Evolutionary conservation across 2,329 filamentous ascomycete genomes (phyloP).

Genomic region (Eurotiales sp.): DNA sequence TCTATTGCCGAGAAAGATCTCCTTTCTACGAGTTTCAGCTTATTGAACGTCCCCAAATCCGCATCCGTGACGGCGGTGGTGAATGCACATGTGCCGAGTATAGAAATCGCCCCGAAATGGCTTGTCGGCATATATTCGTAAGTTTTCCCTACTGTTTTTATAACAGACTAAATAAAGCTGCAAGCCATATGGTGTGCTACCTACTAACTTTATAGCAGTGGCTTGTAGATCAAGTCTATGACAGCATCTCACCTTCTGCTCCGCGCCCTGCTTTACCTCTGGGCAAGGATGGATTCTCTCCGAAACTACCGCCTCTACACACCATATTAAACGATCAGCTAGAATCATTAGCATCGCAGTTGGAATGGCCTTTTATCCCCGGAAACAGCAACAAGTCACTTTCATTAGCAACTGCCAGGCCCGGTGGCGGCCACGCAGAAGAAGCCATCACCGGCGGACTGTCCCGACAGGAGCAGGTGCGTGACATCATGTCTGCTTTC

Average conservation of each 20-base stretch:
- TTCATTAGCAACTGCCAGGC: neutral
- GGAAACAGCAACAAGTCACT: too few species aligned
- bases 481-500: slow-evolving; percentile 47
- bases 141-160: slow-evolving; percentile 21
- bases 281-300: slow-evolving; percentile 29
- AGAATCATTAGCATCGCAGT: slow-evolving; percentile 28
- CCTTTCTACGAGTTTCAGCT: slow-evolving; percentile 37
- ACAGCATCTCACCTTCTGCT: slow-evolving; percentile 28
- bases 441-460: slow-evolving; percentile 19
- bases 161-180: too few species aligned
- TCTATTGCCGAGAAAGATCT: slow-evolving; percentile 28
- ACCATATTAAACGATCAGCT: slow-evolving; percentile 30
- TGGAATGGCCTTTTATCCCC: slow-evolving; percentile 34
- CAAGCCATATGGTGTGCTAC: too few species aligned
- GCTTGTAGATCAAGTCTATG: slow-evolving; percentile 40
- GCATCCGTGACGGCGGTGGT: slow-evolving; percentile 25
- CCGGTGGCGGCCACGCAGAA: neutral
- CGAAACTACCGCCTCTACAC: slow-evolving; percentile 28
- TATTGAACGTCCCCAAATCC: slow-evolving; percentile 32
- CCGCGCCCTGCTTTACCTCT: slow-evolving; percentile 28
- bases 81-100: slow-evolving; percentile 38
- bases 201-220: slow-evolving; percentile 27
- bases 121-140: slow-evolving; percentile 43
- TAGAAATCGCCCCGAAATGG: slow-evolving; percentile 24
- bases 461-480: slow-evolving; percentile 36